Evolutionary conservation across 2,329 filamentous ascomycete genomes (phyloP), one percentile per base, ranked within the genome.

Genomic region (Cryphonectria parasitica): DNA sequence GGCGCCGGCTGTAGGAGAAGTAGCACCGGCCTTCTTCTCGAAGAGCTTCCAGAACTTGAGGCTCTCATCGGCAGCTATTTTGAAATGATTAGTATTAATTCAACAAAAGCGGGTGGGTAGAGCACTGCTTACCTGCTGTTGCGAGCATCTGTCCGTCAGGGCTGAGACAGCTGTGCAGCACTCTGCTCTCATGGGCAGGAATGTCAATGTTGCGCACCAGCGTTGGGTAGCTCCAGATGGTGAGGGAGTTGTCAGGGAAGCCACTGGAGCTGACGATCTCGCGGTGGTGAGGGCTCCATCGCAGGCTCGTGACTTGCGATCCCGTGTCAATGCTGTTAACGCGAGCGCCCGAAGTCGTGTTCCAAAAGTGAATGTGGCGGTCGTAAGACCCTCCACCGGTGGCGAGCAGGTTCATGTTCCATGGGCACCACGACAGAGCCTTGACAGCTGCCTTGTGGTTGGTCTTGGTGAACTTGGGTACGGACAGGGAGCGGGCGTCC

Each of bases 11-110:
- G 90, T 85, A 64, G 89, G 88, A 66, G 90, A 88, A 72, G 88
- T 84, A 71, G 88, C 85, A 69, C 94, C 94, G 25, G 95, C 86
- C 89, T 98, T 98, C 89, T 97, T 98, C 88, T 99, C 96, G 79
- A 99, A 99, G 77, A 99, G 88, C 90, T 99, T 99, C 96, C 96
- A 99, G 88, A 99, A 99, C 86, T 99, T 99, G 82, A 99, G 87
- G 79, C 92, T 95, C 87, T 99, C 96, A 78, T 99, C 96, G 52
- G 95, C 95, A 76, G 95, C 93, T 90, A 52, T 19, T 66, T 19
- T 74, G 8, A 66, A 66, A 3, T 61, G 72, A 34, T 80, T 76
- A 82, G 80, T 74, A 75, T 75, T 67, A 70, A 70, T 68, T 65
- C 36, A 66, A 15, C 60, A 4, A 31, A 41, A 54, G 31, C 54